Base-by-base conservation (phyloP, 495 filamentous ascomycete species). In the Penicillium psychrofluorescens region DNA sequence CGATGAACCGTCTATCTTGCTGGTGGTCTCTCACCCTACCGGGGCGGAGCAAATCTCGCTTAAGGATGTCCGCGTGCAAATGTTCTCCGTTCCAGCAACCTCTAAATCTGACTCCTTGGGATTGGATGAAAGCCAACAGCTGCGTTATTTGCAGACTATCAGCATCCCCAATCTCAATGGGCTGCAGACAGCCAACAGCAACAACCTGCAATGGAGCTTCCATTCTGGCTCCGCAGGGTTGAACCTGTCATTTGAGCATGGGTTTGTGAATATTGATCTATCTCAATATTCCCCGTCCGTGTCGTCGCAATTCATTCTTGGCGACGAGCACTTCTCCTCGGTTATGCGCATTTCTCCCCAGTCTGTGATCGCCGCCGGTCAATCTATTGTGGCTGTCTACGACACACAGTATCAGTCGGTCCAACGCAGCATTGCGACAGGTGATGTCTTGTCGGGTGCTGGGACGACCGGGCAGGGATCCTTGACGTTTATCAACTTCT, bases 381-480 rank as follows among this genome's bases (percentile, higher is more conserved):
- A 68, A n/a, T 69, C 67, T 11, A 61, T 74, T 33, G 59, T 72
- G 22, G 71, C 69, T 10, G 58, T 87, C 12, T 84, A 81, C 52
- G 84, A 84, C 54, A 83, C 81, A 5, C 76, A 80, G 38, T 85
- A 80, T 50, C 70, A 77, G 16, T 84, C 83, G 4, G 64, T 84
- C 10, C 76, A 85, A 56, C 64, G 67, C 39, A 71, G 70, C 44
- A 69, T 73, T 44, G 68, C 77, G n/a, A 62, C 68, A 11, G 58
- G 69, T 11, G 58, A 73, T 40, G 43, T 83, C 33, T 61, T 59
- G 10, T 52, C 63, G 8, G 41, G 46, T 6, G 47, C 46, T 31
- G 53, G 46, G 7, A 49, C 55, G 5, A 49, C 42, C 8, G 47
- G 51, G 13, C 53, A 51, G 41, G 54, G 46, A 14, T 54, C 52